Evolutionary conservation across 371 early-diverging fungal genomes (phyloP), one percentile per base, ranked within the genome.

Genomic region (Mucor ambiguus): DNA sequence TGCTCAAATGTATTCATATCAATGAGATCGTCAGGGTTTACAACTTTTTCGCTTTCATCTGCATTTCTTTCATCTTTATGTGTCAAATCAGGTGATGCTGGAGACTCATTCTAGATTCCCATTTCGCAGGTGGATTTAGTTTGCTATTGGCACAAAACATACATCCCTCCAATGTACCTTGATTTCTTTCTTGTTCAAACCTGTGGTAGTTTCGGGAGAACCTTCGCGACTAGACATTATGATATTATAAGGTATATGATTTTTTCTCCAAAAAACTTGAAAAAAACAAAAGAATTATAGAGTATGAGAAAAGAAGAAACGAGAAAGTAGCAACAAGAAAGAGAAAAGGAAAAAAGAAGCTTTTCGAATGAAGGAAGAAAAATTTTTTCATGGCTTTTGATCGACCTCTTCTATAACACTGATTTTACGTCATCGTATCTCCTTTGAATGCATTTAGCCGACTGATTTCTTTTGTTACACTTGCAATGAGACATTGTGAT

Each of bases 1-100:
- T 93, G 93, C 56, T 90, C 89, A 76, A 94, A 93, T 8, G 87
- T 88, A 57, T 66, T 70, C 66, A 88, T 85, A 70, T 93, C 92
- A 68, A 93, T 84, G 57, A 93, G 80, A 32, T 86, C 90, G 18
- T 85, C 78, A 49, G 69, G 70, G 57, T 76, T 74, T 37, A 74
- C 66, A 12, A 54, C 61, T 61, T 72, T 77, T 22, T 70, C 70
- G 41, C n/a, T 58, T 11, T 70, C 66, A 1, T 70, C 66, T 26
- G 54, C 22, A 14, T 55, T 55, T 58, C 49, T 58, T 14, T 35
- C 8, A 29, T 64, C 64, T 60, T 54, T 22, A 18, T 54, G 38
- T 46, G 49, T 48, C 33, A 49, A 48, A 26, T 65, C 66, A 65
- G 60, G 38, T 55, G 60, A 49, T 46, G 26, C 5, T 33, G 58